Evolutionary conservation across 495 filamentous ascomycete species (phyloP), one percentile per base, ranked within the genome.

Genomic region (Aspergillus carlsbadensis): DNA sequence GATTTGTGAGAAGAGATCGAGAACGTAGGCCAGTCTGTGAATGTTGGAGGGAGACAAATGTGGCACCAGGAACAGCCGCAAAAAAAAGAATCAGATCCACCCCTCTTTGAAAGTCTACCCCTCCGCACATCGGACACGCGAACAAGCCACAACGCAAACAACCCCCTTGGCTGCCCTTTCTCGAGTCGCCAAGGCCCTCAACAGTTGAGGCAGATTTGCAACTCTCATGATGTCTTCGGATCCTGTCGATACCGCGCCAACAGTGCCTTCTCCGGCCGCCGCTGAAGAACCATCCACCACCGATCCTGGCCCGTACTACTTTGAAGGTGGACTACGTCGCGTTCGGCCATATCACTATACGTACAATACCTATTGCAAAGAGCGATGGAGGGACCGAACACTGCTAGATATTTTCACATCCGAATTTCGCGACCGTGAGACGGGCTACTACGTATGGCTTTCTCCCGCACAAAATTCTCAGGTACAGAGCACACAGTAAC

Each of bases 291-390:
- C 83, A n/a, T 79, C 85, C 31, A 61, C 85, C 31, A 62, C 77
- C 13, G 81, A 85, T 11, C 62, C 84, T 26, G 72, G 79, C 3
- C 86, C 86, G 0, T 96, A 96, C 67, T 88, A 84, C 60, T 74
- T 95, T 50, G 87, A 93, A 57, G 83, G 85, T 60, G 90, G 88
- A 6, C 69, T 96, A 33, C 84, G 92, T 29, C 84, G 89, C 41
- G 89, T 96, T 14, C 77, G 78, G 18, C 92, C 92, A 11, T 96
- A 96, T 66, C 81, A 94, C 65, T 97, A 82, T 66, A 96, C 94
- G 2, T 98, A 96, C 71, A 96, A 96, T 63, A 96, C 92, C 3
- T 90, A 84, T 70, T 92, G 88, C 76, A 96, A 96, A 63, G 81
- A 94, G 71, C 83, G 92, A 66, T 96, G 92, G 92, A 81, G 91